Evolutionary conservation across 495 filamentous ascomycete genomes (phyloP).

Genomic region (Penicillium steckii): DNA sequence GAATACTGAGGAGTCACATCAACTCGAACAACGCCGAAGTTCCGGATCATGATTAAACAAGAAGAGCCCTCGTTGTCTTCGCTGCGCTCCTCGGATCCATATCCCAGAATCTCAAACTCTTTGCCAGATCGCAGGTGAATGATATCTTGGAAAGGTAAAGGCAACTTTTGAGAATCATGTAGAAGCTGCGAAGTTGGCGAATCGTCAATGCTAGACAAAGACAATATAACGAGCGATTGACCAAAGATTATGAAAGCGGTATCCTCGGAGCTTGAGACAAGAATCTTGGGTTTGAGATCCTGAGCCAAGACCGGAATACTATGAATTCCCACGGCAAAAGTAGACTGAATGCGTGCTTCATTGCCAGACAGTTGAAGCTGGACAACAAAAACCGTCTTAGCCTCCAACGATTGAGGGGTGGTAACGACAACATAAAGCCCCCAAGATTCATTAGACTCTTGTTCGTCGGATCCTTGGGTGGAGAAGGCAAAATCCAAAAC

Average conservation of each 20-base stretch:
- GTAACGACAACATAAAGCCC: conserved; percentile 32
- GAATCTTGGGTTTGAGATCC: conserved; percentile 62
- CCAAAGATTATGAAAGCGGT: conserved; percentile 83
- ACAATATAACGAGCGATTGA: conserved; percentile 72
- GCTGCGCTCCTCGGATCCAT: conserved; percentile 37
- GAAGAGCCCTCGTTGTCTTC: conserved; percentile 53
- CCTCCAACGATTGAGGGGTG: conserved; percentile 15
- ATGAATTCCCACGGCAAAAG: conserved; percentile 25
- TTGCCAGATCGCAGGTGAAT: conserved; percentile 73
- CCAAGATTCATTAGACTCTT: conserved; percentile 26
- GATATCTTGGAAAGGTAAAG: conserved; percentile 74
- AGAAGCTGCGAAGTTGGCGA: conserved; percentile 70
- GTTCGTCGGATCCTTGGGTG: conserved; percentile 12
- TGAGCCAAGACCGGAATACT: conserved; percentile 24
- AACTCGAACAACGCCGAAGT: conserved; percentile 77
- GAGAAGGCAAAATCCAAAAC: conserved; percentile 38
- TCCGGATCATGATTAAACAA: conserved; percentile 71
- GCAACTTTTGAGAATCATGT: conserved; percentile 54
- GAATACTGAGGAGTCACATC: conserved; percentile 36
- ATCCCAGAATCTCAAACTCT: conserved; percentile 46
- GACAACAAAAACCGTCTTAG: conserved; percentile 29
- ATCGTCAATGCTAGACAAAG: conserved; percentile 57
- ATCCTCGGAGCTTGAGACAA: conserved; percentile 70
- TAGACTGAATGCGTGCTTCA: conserved; percentile 28
- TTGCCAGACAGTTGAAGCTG: conserved; percentile 28